Evolutionary conservation across 768 basidiomycete genomes (phyloP).

Genomic region (Russula griseocarnosa): DNA sequence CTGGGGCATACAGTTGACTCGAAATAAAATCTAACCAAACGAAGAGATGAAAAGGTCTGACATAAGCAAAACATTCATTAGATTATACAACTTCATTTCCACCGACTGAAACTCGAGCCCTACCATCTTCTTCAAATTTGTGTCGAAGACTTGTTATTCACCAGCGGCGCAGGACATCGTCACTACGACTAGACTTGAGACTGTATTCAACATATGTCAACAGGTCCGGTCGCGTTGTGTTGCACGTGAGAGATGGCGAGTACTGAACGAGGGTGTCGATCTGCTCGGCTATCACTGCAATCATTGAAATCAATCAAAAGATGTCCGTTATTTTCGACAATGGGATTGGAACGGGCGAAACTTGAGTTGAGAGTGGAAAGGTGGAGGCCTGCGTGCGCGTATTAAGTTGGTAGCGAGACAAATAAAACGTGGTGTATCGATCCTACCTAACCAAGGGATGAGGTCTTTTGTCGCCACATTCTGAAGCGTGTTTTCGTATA

Average conservation of each 20-base stretch:
- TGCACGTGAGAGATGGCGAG: background rate
- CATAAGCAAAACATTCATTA: background rate
- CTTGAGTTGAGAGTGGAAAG: too few relatives aligned
- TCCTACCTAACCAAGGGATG: too few relatives aligned
- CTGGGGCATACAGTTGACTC: background rate
- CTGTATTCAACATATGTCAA: too few relatives aligned
- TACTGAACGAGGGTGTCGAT: slow-evolving; percentile 11
- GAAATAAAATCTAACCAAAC: background rate
- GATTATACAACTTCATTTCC: background rate
- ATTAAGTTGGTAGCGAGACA: too few relatives aligned
- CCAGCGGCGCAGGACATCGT: background rate
- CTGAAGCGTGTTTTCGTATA: too few relatives aligned
- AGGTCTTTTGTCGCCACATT: too few relatives aligned
- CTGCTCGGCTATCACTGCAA: slow-evolving; percentile 8
- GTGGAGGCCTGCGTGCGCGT: too few relatives aligned
- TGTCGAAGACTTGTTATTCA: background rate
- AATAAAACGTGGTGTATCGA: too few relatives aligned
- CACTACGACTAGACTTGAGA: background rate
- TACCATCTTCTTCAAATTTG: slow-evolving; percentile 1
- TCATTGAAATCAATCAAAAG: slow-evolving; percentile 12
- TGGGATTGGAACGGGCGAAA: slow-evolving; percentile 4
- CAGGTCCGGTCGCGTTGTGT: background rate
- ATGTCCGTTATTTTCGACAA: slow-evolving; percentile 6
- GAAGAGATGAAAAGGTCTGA: background rate
- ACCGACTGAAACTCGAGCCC: background rate